Evolutionary conservation across 495 filamentous ascomycete species (phyloP).

Genomic region (Penicillium longicatenatum): DNA sequence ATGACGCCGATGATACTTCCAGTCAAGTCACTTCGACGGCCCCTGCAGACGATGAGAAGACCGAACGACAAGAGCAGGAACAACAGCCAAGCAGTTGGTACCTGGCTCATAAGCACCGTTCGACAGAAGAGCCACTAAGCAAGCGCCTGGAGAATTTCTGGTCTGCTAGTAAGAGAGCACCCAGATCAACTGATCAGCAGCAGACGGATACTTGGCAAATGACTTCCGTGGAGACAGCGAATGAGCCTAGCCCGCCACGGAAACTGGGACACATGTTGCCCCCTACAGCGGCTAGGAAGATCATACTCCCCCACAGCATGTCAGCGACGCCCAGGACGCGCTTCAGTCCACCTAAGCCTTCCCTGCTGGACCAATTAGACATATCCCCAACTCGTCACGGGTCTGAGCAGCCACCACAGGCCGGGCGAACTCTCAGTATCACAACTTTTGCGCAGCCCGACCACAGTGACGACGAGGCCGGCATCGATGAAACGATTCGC

Average conservation of each 20-base stretch:
- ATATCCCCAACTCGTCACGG: constrained; percentile 43
- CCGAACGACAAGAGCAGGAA: constrained; percentile 15
- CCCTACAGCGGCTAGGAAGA: constrained; percentile 34
- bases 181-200: constrained; percentile 20
- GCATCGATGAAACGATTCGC: constrained; percentile 28
- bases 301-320: constrained; percentile 40
- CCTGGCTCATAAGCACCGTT: constrained; percentile 29
- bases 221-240: constrained; percentile 14
- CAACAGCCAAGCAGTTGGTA: constrained; percentile 33
- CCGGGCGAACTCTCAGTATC: constrained; percentile 23
- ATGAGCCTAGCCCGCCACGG: constrained; percentile 23
- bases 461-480: constrained; percentile 22
- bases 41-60: constrained; percentile 39
- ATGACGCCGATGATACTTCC: constrained; percentile 34
- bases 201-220: constrained; percentile 24
- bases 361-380: constrained; percentile 44
- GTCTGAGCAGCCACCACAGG: constrained; percentile 36
- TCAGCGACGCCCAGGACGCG: constrained; percentile 44
- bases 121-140: constrained; percentile 42
- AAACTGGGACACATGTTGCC: constrained; percentile 36
- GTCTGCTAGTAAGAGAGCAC: constrained; percentile 36
- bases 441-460: constrained; percentile 20
- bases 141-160: constrained; percentile 46
- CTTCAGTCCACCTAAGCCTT: constrained; percentile 49
- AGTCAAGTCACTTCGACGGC: constrained; percentile 38